Conservation (phyloP, 2,329 filamentous ascomycete genomes). For the Hypomyces perniciosus region DNA sequence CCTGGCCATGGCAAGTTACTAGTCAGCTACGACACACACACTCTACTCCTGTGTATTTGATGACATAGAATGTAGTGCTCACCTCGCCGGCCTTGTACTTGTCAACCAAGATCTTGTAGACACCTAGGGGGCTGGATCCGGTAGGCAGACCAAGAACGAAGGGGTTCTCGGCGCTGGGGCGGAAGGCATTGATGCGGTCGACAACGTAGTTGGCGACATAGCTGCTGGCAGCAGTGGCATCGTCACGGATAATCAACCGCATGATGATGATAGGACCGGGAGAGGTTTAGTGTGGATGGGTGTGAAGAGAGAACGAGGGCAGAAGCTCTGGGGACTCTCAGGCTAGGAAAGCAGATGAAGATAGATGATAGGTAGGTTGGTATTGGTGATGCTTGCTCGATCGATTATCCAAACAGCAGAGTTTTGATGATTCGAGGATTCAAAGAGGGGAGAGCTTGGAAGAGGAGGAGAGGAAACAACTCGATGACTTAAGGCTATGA, state of each 20-base stretch:
- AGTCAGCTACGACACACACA: conserved; percentile 1
- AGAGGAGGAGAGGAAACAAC: conserved; percentile 5
- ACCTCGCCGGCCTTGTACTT: conserved; percentile 61
- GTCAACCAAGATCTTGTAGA: conserved; percentile 71
- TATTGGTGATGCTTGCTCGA: too few species aligned
- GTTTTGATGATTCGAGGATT: neutral
- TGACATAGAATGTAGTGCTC: conserved; percentile 20
- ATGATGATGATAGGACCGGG: conserved; percentile 38
- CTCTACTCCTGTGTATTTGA: neutral
- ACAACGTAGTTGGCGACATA: conserved; percentile 81
- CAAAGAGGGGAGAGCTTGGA: neutral
- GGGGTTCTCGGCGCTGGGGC: conserved; percentile 63
- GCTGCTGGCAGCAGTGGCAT: conserved; percentile 59
- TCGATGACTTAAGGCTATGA: conserved; percentile 9
- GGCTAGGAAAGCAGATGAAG: neutral
- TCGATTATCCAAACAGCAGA: neutral
- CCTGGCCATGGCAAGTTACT: conserved; percentile 31
- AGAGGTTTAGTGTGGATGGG: conserved; percentile 15
- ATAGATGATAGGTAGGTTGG: neutral
- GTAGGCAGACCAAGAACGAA: conserved; percentile 82
- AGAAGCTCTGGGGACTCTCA: neutral
- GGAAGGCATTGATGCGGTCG: conserved; percentile 72
- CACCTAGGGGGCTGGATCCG: conserved; percentile 70
- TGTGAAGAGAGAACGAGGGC: neutral
- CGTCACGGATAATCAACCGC: conserved; percentile 78